Evolutionary conservation across 768 basidiomycete species (phyloP), one percentile per base, ranked within the genome.

Genomic region (Hygrocybe coccinea): DNA sequence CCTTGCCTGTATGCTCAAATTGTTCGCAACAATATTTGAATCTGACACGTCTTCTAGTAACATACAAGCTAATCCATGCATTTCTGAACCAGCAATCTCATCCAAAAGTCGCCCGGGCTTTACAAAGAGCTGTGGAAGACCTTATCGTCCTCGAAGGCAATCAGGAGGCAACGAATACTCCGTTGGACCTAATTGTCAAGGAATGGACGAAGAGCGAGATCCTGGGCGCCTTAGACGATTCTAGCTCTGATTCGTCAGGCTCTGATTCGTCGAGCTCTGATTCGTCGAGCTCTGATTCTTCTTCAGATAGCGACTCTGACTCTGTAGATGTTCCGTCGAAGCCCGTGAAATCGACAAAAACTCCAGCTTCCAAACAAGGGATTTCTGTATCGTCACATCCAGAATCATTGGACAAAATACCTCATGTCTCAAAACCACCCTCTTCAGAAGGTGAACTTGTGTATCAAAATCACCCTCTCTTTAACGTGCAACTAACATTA

Each of bases 41-140:
- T n/a, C 21, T 50, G 47, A 37, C 57, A 17, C 51, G 37, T 50
- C 37, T 41, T 57, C 19, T 64, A 91, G 91, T 77, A 21, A 85
- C 87, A 3, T 94, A 91, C 74, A 79, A 82, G 61, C 71, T 91
- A 49, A 83, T 94, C 56, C 79, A 91, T 64, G 73, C 81, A 8
- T 94, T 93, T 71, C 76, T 94, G 36, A 74, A 69, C 56, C 79
- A 83, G 64, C 82, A 78, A 46, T 77, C 80, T 0, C 86, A 91
- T 67, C 65, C 67, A 29, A 89, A 89, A 62, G 87, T 83, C 7
- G 91, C 91, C 8, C 74, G 79, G 55, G 84, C 86, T 1, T 73
- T 92, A 49, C 89, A 82, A 72, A 88, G 85, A 60, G 87, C 87
- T 22, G 88, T 80, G 19, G 84, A 82, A 67, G 74, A 78, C 47